Conservation (phyloP, 768 basidiomycete species). For the Russula ochroleuca region DNA sequence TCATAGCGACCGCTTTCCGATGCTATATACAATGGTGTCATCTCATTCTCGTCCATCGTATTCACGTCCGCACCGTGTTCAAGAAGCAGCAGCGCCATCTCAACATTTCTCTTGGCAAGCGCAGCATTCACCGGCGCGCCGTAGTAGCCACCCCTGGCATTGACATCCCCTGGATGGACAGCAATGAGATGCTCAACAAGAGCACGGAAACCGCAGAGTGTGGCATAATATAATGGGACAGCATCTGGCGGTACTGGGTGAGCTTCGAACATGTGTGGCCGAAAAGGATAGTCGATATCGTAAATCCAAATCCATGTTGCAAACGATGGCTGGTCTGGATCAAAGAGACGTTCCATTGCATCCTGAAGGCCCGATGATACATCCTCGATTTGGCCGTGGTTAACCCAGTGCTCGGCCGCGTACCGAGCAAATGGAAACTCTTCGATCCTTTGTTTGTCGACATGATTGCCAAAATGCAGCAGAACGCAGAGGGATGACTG, state of each 20-base stretch:
- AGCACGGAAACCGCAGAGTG: conserved; percentile 4
- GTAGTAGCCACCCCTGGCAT: neutral
- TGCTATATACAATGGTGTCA: neutral
- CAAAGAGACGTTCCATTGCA: neutral
- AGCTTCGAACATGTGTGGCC: neutral
- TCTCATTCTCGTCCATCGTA: fast-evolving
- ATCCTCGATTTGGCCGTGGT: neutral
- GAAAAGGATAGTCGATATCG: conserved; percentile 2
- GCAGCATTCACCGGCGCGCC: neutral
- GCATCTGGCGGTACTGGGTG: neutral
- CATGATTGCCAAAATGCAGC: neutral
- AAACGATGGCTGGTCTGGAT: neutral
- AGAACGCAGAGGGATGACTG: conserved; percentile 9
- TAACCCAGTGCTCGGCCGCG: conserved; percentile 11
- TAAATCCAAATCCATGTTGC: conserved; percentile 9
- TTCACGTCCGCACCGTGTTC: neutral
- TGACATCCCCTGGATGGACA: neutral
- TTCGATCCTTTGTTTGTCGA: neutral
- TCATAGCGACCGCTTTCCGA: neutral
- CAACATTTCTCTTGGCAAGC: neutral
- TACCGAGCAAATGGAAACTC: neutral
- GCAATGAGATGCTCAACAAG: neutral
- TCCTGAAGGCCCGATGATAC: neutral
- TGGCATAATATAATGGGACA: conserved; percentile 9
- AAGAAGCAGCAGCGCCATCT: neutral